Evolutionary conservation across 108 stramenopile species (phyloP).

Genomic region (Phaeodactylum tricornutum): DNA sequence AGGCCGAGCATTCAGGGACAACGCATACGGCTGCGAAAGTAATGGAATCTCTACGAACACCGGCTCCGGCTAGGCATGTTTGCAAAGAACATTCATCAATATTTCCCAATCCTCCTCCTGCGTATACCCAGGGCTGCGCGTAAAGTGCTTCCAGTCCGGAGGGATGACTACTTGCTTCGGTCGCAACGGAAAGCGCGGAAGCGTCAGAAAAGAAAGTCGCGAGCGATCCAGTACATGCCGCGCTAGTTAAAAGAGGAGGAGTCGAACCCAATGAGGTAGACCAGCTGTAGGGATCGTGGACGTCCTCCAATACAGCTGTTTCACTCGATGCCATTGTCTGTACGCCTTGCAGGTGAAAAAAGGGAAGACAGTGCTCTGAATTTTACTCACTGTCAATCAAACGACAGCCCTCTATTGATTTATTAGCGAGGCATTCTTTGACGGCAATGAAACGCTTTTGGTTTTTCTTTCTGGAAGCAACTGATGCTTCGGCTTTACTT

Average conservation of each 20-base stretch:
- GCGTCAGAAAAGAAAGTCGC: neutral
- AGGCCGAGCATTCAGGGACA: slow-evolving; percentile 25
- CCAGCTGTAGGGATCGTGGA: neutral
- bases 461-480: no score
- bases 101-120: slow-evolving; percentile 44
- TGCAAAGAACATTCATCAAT: slow-evolving; percentile 32
- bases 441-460: no score
- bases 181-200: slow-evolving; percentile 18
- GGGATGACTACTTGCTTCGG: slow-evolving; percentile 37
- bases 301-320: neutral
- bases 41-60: slow-evolving; percentile 25
- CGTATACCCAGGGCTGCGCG: slow-evolving; percentile 41
- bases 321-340: no score
- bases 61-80: slow-evolving; percentile 10
- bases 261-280: neutral
- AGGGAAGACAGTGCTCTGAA: no score
- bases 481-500: no score
- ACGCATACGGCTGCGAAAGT: slow-evolving; percentile 42
- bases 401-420: no score
- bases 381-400: no score
- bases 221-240: neutral
- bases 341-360: no score
- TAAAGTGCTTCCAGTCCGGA: slow-evolving; percentile 20
- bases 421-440: no score
- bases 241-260: neutral